A percentile compares a stretch with the other conserved stretches of the same genome.
Evolutionary conservation across 2,329 filamentous ascomycete genomes (phyloP).

Genomic region (Phialophora tarda): DNA sequence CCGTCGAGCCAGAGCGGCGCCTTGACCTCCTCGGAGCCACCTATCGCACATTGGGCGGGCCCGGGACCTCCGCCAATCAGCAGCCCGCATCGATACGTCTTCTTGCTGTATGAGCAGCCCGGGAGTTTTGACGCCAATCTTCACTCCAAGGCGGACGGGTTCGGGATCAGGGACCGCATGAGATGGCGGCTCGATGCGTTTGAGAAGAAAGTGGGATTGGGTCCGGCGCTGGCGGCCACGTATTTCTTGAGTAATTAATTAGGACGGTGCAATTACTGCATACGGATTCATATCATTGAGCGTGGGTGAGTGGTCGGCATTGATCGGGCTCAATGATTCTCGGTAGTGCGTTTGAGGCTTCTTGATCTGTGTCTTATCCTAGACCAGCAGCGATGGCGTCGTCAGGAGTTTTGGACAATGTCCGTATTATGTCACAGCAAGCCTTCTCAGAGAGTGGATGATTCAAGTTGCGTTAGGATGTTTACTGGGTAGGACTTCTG

Average conservation of each 20-base stretch:
- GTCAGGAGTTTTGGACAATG: background rate
- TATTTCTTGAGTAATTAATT: slow-evolving; percentile 23
- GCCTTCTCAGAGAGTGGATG: background rate
- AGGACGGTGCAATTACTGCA: background rate
- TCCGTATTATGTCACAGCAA: background rate
- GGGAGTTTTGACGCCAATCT: slow-evolving; percentile 43
- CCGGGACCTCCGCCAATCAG: slow-evolving; percentile 56
- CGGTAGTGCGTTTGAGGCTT: background rate
- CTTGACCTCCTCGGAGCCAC: slow-evolving; percentile 19
- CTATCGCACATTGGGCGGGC: slow-evolving; percentile 46
- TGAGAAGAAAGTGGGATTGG: slow-evolving; percentile 18
- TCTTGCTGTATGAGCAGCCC: slow-evolving; percentile 58
- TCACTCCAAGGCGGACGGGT: slow-evolving; percentile 2
- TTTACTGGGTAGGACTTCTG: background rate
- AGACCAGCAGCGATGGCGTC: background rate
- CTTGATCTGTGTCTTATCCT: background rate
- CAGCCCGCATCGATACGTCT: slow-evolving; percentile 57
- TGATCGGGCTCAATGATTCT: background rate
- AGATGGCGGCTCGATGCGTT: slow-evolving; percentile 16
- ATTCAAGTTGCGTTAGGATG: background rate
- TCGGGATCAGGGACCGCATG: slow-evolving; percentile 17
- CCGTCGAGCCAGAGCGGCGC: background rate
- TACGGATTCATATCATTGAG: background rate
- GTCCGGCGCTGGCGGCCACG: slow-evolving; percentile 17
- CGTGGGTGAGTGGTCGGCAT: no score